Base-by-base conservation (phyloP, 139 green algal species). In the Monoraphidium neglectum region DNA sequence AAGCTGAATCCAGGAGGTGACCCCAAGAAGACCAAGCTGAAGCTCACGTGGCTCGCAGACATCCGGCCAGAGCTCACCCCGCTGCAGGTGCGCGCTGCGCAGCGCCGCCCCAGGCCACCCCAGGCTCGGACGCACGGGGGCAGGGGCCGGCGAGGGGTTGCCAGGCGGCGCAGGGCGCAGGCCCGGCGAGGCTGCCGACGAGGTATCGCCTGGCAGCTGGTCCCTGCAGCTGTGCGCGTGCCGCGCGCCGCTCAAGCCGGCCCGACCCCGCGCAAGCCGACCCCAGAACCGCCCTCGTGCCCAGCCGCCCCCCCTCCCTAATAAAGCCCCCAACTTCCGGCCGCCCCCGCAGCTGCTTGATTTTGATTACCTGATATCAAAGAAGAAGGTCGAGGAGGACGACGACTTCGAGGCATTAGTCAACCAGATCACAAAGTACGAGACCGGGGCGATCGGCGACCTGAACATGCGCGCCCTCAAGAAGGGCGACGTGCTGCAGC, bases 321-420 rank as follows among this genome's bases (percentile, higher is more conserved):
- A n/a, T n/a, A n/a, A n/a, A n/a, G n/a, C n/a, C 68, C 26, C 35
- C 24, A 36, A n/a, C n/a, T n/a, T n/a, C n/a, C n/a, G n/a, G n/a
- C n/a, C n/a, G n/a, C n/a, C n/a, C n/a, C n/a, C n/a, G n/a, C n/a
- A 62, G 30, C 84, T 97, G 28, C 74, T 93, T 28, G 85, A 98
- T 72, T 96, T 98, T 83, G 96, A 94, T 54, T 87, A 98, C 83
- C 88, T 99, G 24, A 96, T 99, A 69, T 97, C 85, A 63, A 98
- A 98, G 87, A 91, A 90, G 72, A 98, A 98, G 84, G 78, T 90
- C 28, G 95, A 99, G 80, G 95, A 98, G 60, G 95, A 93, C 5
- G 95, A 98, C 76, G 83, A 93, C 43, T 94, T 99, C 69, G 82
- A 91, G 68, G 79, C 90, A 16, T 79, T 93, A 6, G 87, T 97